These are phyloP conservation scores for Hebeloma cylindrosporum DNA, from an alignment of 768 basidiomycete genomes.

Conservation along the genomic window DNA sequence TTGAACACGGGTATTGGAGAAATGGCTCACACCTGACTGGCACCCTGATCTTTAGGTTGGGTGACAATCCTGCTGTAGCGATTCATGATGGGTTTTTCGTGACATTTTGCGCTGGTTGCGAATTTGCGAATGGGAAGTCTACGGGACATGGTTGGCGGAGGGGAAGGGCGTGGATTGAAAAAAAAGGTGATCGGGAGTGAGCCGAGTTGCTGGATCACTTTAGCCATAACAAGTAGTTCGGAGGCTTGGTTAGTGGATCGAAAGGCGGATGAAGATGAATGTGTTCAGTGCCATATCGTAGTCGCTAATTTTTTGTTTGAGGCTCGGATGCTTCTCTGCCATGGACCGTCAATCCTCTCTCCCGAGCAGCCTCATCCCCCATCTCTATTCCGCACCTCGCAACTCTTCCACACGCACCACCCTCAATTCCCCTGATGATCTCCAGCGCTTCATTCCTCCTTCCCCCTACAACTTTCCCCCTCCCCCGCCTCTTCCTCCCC, in stretches of 20 bases:
- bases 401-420: constrained; percentile 29
- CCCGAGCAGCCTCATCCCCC: constrained; percentile 50
- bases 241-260: too few species aligned
- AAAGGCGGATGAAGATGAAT: too few species aligned
- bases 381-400: constrained; percentile 39
- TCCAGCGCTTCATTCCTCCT: constrained; percentile 1
- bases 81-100: constrained; percentile 51
- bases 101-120: constrained; percentile 38
- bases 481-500: constrained; percentile 19
- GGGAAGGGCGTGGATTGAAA: too few species aligned
- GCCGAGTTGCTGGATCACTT: too few species aligned
- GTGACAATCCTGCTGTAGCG: constrained; percentile 82
- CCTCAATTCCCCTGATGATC: constrained; percentile 11
- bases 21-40: constrained; percentile 67
- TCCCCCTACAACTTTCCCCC: constrained; percentile 2
- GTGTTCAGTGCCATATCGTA: constrained; percentile 32
- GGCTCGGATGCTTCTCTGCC: constrained; percentile 8
- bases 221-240: too few species aligned
- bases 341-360: constrained; percentile 45
- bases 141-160: constrained; percentile 6
- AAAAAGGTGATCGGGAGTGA: too few species aligned
- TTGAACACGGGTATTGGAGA: constrained; percentile 7
- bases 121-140: constrained; percentile 34
- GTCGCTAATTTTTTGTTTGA: constrained; percentile 18
- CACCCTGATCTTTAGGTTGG: constrained; percentile 91